Conservation (phyloP, 208 protist species). For the Crithidia sp. region DNA sequence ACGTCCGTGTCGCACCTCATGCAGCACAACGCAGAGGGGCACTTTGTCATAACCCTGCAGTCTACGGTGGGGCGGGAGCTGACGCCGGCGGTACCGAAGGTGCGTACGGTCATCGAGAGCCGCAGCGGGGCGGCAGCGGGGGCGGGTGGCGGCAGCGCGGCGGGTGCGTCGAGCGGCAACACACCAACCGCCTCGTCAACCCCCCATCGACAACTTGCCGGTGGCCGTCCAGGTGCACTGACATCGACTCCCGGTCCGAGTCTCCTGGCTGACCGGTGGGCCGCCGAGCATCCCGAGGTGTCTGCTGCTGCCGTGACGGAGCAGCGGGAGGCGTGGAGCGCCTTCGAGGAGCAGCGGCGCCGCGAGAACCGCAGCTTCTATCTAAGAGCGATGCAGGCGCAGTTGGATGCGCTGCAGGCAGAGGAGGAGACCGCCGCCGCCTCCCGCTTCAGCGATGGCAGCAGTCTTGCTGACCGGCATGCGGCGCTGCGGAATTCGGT, state of each 20-base stretch:
- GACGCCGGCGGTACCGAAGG: conserved; percentile 10
- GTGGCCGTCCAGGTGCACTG: neutral
- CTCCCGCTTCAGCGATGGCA: no score
- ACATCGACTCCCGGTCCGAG: neutral
- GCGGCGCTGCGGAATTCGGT: no score
- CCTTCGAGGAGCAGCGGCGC: conserved; percentile 34
- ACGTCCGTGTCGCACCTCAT: conserved; percentile 36
- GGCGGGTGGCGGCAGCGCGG: neutral
- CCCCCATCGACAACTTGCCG: neutral
- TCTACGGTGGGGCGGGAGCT: conserved; percentile 25
- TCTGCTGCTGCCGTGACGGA: conserved; percentile 36
- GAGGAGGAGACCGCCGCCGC: neutral
- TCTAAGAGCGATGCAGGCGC: conserved; percentile 33
- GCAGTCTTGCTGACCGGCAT: no score
- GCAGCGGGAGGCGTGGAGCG: conserved; percentile 39
- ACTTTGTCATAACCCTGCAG: conserved; percentile 48
- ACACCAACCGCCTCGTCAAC: neutral
- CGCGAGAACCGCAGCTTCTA: conserved; percentile 20
- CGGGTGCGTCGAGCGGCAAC: neutral
- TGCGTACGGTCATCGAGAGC: conserved; percentile 30
- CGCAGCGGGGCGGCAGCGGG: neutral
- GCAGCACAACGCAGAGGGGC: conserved; percentile 49
- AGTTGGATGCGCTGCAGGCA: conserved; percentile 32
- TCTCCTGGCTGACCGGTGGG: conserved; percentile 42
- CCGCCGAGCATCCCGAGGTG: conserved; percentile 34